A percentile compares a stretch with the other conserved stretches of the same genome.
phyloP scores from a whole-genome alignment of 495 filamentous ascomycete species.

The Pyrenopolyporus hunteri region DNA sequence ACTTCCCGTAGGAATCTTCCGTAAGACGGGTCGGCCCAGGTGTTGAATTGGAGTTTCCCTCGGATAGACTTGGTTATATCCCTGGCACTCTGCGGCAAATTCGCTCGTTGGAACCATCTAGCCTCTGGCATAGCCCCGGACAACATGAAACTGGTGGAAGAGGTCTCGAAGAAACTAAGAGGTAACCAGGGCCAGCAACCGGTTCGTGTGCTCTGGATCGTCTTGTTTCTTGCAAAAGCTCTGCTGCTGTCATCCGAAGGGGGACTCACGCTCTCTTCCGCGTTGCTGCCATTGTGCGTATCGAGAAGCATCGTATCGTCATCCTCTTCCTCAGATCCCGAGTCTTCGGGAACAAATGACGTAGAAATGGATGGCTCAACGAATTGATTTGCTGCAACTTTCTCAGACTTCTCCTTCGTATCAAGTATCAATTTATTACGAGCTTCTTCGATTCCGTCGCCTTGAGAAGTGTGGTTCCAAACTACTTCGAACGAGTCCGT shows the following conservation, averaged over 20 bases:
- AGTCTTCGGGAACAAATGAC: conserved; percentile 18
- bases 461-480: not conserved
- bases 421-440: not conserved
- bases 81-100: conserved; percentile 43
- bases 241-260: not conserved
- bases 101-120: conserved; percentile 39
- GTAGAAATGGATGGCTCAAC: conserved; percentile 21
- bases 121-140: conserved; percentile 43
- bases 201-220: conserved; percentile 6
- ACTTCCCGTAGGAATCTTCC: conserved; percentile 46
- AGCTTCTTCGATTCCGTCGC: not conserved
- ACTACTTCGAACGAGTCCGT: not conserved
- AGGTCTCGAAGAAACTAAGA: conserved; percentile 37
- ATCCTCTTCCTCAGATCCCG: conserved; percentile 25
- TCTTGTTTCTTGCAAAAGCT: conserved; percentile 13
- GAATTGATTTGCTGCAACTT: conserved; percentile 9
- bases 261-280: conserved; percentile 4
- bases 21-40: conserved; percentile 47
- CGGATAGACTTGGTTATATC: conserved; percentile 41
- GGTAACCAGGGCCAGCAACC: conserved; percentile 36
- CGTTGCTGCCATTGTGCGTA: not conserved
- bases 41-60: conserved; percentile 28
- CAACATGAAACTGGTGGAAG: conserved; percentile 42
- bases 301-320: conserved; percentile 8
- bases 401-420: not conserved